Evolutionary conservation across 495 filamentous ascomycete species (phyloP), one percentile per base, ranked within the genome.

Genomic region (Aspergillus mulundensis): DNA sequence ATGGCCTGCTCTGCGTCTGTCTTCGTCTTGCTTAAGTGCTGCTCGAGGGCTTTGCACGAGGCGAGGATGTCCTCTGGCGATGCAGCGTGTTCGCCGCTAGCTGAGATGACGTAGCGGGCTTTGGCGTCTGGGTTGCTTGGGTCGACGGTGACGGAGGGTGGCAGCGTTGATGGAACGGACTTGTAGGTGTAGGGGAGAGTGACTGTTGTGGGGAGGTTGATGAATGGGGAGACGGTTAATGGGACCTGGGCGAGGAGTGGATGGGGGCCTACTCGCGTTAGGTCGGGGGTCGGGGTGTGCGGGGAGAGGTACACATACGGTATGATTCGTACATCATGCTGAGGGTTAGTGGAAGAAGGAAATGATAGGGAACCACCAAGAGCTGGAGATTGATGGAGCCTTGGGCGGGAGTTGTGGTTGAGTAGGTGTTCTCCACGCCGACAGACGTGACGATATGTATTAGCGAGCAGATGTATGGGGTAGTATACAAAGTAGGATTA

Each of bases 141-240:
- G 53, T 76, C 71, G 64, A 83, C 81, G 7, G 85, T 85, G 20
- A 85, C 79, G 11, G 91, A 90, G 1, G 87, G 86, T 0, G 94
- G 94, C 0, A 98, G 80, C 1, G 89, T 87, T 6, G 88, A 90
- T 0, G 94, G 86, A 58, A 98, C 85, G 5, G 85, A 78, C 66
- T 90, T 91, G 82, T 97, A 98, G 42, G 88, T 95, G 75, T 97
- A 97, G 30, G 94, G 94, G 1, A 98, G 84, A 2, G 94, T 96
- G 44, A 91, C 87, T 23, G 94, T 86, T 8, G 88, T 84, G 25
- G 95, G 94, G 38, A 97, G 89, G 57, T 85, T 87, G 70, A 97
- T 84, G 78, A 96, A 96, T 21, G 94, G 94, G 28, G 92, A 96
- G 52, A 97, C 91, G 56, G 90, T 93, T 48, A 97, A 80, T 50